phyloP scores from a whole-genome alignment of 2,329 filamentous ascomycete species.

The Pezicula neosporulosa region DNA sequence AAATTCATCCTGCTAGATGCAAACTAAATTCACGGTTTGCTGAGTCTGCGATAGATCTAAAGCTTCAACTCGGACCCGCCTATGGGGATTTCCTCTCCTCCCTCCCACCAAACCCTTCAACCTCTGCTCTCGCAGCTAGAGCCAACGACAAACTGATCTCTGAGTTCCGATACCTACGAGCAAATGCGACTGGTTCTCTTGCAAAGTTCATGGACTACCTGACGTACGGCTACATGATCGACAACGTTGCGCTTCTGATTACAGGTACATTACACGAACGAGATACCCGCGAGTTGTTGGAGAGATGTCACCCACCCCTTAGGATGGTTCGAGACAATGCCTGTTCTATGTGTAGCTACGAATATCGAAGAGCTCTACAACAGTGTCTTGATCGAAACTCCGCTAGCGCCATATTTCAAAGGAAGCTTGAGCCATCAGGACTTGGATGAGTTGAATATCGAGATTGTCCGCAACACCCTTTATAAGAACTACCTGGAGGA shows the following conservation, averaged over 20 bases:
- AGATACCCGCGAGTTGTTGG: constrained; percentile 91
- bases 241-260: constrained; percentile 96
- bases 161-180: constrained; percentile 94
- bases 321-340: constrained; percentile 99
- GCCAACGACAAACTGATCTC: constrained; percentile 97
- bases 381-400: constrained; percentile 94
- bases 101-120: constrained; percentile 94
- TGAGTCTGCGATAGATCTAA: constrained; percentile 66
- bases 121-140: constrained; percentile 88
- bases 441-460: constrained; percentile 97
- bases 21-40: background rate
- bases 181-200: constrained; percentile 86
- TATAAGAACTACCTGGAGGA: constrained; percentile 99
- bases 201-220: constrained; percentile 97
- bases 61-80: constrained; percentile 92
- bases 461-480: constrained; percentile 96
- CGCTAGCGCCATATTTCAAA: constrained; percentile 95
- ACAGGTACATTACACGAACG: constrained; percentile 96
- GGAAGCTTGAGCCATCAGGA: constrained; percentile 94
- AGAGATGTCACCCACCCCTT: constrained; percentile 96
- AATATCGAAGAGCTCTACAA: constrained; percentile 99
- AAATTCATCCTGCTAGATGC: constrained; percentile 26
- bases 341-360: constrained; percentile 93
- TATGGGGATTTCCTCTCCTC: constrained; percentile 96
- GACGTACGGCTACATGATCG: constrained; percentile 99